Evolutionary conservation across 169 alveolate genomes (phyloP).

Genomic region (Babesia ovata): DNA sequence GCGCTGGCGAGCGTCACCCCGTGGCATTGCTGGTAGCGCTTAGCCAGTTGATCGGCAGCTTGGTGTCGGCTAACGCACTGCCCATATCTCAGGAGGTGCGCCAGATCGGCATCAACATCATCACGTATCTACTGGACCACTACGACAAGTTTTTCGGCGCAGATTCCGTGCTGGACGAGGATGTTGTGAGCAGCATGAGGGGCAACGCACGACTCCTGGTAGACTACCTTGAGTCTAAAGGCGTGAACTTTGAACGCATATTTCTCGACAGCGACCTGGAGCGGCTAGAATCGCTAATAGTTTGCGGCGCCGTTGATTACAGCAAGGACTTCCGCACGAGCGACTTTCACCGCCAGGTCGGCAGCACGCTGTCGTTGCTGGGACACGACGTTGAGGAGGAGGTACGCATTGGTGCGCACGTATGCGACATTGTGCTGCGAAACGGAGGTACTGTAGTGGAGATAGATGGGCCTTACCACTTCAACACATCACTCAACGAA

Average conservation of each 20-base stretch:
- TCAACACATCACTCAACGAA: slow-evolving; percentile 15
- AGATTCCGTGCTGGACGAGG: background rate
- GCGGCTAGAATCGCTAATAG: background rate
- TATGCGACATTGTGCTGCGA: slow-evolving; percentile 41
- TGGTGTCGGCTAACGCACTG: background rate
- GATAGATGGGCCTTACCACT: slow-evolving; percentile 68
- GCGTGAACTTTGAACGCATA: background rate
- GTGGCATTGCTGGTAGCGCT: slow-evolving; percentile 32
- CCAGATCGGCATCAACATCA: slow-evolving; percentile 2
- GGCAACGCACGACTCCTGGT: slow-evolving; percentile 18
- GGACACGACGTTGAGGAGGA: slow-evolving; percentile 40
- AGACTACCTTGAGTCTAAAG: slow-evolving; percentile 6
- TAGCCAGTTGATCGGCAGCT: slow-evolving; percentile 29
- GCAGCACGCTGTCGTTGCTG: slow-evolving; percentile 16
- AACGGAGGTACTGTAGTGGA: slow-evolving; percentile 18
- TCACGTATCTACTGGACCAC: slow-evolving; percentile 16
- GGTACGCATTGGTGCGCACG: slow-evolving; percentile 33
- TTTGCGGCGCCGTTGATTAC: slow-evolving; percentile 8
- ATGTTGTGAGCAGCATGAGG: background rate
- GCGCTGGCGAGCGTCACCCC: slow-evolving; percentile 12
- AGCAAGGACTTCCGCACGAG: slow-evolving; percentile 48
- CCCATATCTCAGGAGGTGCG: background rate
- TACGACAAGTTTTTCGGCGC: background rate
- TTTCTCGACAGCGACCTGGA: slow-evolving; percentile 1
- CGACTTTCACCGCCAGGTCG: slow-evolving; percentile 58